These are phyloP conservation scores for Auricularia sp. DNA, from an alignment of 768 basidiomycete genomes.

Conservation along the genomic window DNA sequence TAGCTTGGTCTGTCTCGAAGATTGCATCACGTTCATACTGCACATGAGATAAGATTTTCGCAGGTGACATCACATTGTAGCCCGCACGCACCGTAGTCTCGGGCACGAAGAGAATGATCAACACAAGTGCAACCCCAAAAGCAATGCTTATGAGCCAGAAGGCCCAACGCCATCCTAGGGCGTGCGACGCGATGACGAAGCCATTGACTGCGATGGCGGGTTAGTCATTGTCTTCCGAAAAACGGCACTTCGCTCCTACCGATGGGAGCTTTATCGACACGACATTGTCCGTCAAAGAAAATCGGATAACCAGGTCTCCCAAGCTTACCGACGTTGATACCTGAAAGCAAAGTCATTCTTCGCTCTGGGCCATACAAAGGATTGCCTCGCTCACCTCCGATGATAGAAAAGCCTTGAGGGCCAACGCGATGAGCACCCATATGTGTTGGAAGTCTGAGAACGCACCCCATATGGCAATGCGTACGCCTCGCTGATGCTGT, in stretches of 20 bases:
- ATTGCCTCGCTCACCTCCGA: too few species aligned
- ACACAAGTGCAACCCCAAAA: conserved; percentile 26
- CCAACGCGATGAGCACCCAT: conserved; percentile 14
- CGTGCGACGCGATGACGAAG: conserved; percentile 32
- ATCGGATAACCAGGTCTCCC: too few species aligned
- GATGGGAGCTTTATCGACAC: too few species aligned
- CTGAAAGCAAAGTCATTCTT: too few species aligned
- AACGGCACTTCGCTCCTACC: too few species aligned
- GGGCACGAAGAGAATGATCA: conserved; percentile 34
- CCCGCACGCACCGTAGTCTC: conserved; percentile 22
- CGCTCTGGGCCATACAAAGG: too few species aligned
- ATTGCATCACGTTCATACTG: too few species aligned
- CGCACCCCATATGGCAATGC: conserved; percentile 32
- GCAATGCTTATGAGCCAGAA: conserved; percentile 40
- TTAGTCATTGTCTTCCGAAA: conserved; percentile 23
- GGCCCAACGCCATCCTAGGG: conserved; percentile 29
- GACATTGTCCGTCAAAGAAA: too few species aligned
- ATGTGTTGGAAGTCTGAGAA: too few species aligned
- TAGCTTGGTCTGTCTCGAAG: too few species aligned
- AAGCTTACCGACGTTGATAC: too few species aligned
- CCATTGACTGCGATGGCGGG: conserved; percentile 34
- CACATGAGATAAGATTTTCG: too few species aligned
- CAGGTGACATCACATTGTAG: not conserved
- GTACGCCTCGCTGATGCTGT: conserved; percentile 34
- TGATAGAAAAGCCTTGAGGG: conserved; percentile 16